A percentile compares a stretch with the other conserved stretches of the same genome.
These are phyloP conservation scores for Zygotorulaspora mrakii DNA, from an alignment of 1,139 yeast genomes.

Conservation along the genomic window DNA sequence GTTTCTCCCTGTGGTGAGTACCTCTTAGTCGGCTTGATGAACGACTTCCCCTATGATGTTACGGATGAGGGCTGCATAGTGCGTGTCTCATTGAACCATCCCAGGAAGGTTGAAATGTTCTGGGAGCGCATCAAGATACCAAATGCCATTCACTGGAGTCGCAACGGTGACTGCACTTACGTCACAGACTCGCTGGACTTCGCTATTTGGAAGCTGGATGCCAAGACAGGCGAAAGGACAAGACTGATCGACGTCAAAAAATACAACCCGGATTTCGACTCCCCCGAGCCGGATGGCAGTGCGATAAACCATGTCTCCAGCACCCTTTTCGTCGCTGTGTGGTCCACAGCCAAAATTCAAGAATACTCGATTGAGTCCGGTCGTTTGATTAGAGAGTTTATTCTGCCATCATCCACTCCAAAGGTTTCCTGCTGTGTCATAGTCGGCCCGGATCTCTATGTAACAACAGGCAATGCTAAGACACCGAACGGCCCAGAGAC, in stretches of 20 bases:
- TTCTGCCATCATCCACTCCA: slow-evolving; percentile 58
- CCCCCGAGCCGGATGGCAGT: slow-evolving; percentile 81
- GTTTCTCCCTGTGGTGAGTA: slow-evolving; percentile 63
- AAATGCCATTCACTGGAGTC: slow-evolving; percentile 71
- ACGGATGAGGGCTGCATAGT: slow-evolving; percentile 38
- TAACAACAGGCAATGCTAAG: slow-evolving; percentile 57
- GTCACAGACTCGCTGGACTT: slow-evolving; percentile 69
- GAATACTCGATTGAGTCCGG: slow-evolving; percentile 50
- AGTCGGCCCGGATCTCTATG: slow-evolving; percentile 69
- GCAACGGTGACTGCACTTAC: slow-evolving; percentile 48
- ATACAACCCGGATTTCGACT: slow-evolving; percentile 34
- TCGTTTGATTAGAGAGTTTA: slow-evolving; percentile 47
- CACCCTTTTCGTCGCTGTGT: slow-evolving; percentile 66
- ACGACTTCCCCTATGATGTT: slow-evolving; percentile 43
- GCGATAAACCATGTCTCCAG: slow-evolving; percentile 53
- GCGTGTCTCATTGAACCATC: slow-evolving; percentile 30
- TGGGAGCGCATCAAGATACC: slow-evolving; percentile 49
- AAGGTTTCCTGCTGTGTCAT: slow-evolving; percentile 67
- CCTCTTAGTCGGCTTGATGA: slow-evolving; percentile 73
- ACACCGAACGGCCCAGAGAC: slow-evolving; percentile 6
- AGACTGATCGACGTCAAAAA: slow-evolving; percentile 44
- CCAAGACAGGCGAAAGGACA: slow-evolving; percentile 41
- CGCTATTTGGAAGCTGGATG: slow-evolving; percentile 60
- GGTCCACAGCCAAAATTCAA: slow-evolving; percentile 55
- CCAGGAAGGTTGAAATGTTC: slow-evolving; percentile 31